Conservation (phyloP, 495 filamentous ascomycete genomes). For the Tuber umbilicatum region DNA sequence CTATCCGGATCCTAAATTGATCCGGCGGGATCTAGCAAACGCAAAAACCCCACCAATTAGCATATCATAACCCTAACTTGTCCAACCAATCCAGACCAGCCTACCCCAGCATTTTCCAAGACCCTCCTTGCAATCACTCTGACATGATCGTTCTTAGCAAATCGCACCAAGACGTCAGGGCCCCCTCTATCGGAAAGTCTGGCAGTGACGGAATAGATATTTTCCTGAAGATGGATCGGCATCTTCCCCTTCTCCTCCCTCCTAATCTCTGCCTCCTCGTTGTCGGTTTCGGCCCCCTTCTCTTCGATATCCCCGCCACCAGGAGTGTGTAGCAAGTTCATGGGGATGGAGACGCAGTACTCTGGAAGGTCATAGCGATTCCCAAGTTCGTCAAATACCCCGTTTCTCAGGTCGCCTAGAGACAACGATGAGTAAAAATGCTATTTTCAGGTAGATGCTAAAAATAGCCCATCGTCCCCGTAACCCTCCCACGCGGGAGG, state of each 20-base stretch:
- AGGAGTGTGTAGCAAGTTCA: slow-evolving; percentile 54
- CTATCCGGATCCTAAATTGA: slow-evolving; percentile 51
- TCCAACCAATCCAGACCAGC: slow-evolving; percentile 22
- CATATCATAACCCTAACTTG: not conserved
- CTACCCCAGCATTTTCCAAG: slow-evolving; percentile 59
- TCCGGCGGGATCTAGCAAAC: not conserved
- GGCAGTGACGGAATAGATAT: slow-evolving; percentile 56
- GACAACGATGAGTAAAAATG: not conserved
- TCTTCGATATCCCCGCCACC: slow-evolving; percentile 42
- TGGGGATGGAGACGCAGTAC: slow-evolving; percentile 68
- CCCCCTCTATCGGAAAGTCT: slow-evolving; percentile 64
- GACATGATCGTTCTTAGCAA: slow-evolving; percentile 59
- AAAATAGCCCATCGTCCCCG: not conserved
- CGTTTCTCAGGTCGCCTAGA: slow-evolving; percentile 57
- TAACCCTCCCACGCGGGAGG: not conserved
- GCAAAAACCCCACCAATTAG: not conserved
- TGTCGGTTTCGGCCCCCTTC: slow-evolving; percentile 45
- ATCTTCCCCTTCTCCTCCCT: slow-evolving; percentile 62
- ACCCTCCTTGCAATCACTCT: slow-evolving; percentile 57
- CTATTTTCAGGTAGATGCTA: not conserved
- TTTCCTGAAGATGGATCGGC: slow-evolving; percentile 47
- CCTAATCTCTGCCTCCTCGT: slow-evolving; percentile 52
- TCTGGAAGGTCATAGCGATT: slow-evolving; percentile 69
- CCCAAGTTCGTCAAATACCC: slow-evolving; percentile 71
- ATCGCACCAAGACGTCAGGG: slow-evolving; percentile 56